phyloP scores from a whole-genome alignment of 2,329 filamentous ascomycete genomes.

The Apiospora aurea region DNA sequence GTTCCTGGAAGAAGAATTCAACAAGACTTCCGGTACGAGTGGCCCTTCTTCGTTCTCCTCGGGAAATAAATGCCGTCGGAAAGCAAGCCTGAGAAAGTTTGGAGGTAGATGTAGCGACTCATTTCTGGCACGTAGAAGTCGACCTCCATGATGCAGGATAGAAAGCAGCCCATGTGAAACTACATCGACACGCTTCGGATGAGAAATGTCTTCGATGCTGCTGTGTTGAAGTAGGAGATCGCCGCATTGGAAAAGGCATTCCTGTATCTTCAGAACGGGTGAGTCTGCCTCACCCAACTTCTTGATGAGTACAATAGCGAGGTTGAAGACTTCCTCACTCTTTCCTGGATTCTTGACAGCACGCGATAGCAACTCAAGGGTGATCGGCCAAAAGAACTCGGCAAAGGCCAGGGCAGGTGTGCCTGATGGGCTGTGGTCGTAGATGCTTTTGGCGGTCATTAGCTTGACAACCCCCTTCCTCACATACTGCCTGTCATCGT shows the following conservation, averaged over 20 bases:
- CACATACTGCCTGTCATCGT: slow-evolving; percentile 45
- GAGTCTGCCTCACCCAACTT: slow-evolving; percentile 39
- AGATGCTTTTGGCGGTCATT: slow-evolving; percentile 37
- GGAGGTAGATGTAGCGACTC: slow-evolving; percentile 32
- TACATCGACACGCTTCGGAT: slow-evolving; percentile 45
- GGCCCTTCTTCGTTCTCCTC: slow-evolving; percentile 43
- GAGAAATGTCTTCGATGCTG: slow-evolving; percentile 46
- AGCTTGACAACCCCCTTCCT: slow-evolving; percentile 45
- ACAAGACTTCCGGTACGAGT: slow-evolving; percentile 49
- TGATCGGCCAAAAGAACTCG: slow-evolving; percentile 55
- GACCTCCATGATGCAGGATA: slow-evolving; percentile 42
- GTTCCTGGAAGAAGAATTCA: slow-evolving; percentile 63
- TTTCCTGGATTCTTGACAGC: slow-evolving; percentile 42
- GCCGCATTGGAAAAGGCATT: slow-evolving; percentile 36
- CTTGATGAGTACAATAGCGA: slow-evolving; percentile 38
- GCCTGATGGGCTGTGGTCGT: slow-evolving; percentile 34
- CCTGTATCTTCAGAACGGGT: slow-evolving; percentile 33
- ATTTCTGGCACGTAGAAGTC: slow-evolving; percentile 36
- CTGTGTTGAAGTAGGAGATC: slow-evolving; percentile 37
- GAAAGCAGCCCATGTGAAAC: slow-evolving; percentile 46
- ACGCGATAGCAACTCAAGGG: slow-evolving; percentile 45
- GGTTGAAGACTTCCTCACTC: slow-evolving; percentile 51
- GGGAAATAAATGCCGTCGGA: slow-evolving; percentile 73
- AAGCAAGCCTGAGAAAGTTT: slow-evolving; percentile 55
- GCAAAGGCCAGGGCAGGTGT: slow-evolving; percentile 49